Evolutionary conservation across 2,329 filamentous ascomycete genomes (phyloP).

Genomic region (Xylariaceae sp.): DNA sequence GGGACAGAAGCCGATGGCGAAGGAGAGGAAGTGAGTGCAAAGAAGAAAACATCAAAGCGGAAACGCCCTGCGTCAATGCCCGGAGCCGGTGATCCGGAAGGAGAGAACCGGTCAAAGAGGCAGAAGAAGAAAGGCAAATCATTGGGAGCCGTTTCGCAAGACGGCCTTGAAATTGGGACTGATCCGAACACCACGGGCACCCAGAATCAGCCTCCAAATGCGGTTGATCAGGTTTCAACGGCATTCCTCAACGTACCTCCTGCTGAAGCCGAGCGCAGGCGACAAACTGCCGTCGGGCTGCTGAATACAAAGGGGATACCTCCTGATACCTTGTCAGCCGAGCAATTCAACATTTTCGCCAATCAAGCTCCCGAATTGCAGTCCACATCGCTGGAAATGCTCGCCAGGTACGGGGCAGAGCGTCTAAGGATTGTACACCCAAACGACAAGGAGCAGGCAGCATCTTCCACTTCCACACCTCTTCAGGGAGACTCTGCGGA

Average conservation of each 20-base stretch:
- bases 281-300: slow-evolving; percentile 45
- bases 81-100: slow-evolving; percentile 26
- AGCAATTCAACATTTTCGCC: slow-evolving; percentile 57
- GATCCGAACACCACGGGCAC: slow-evolving; percentile 6
- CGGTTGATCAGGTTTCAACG: slow-evolving; percentile 19
- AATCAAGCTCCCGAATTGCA: slow-evolving; percentile 57
- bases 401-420: slow-evolving; percentile 55
- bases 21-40: background rate
- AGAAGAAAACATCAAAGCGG: slow-evolving; percentile 23
- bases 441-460: slow-evolving; percentile 31
- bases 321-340: slow-evolving; percentile 46
- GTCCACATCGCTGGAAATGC: slow-evolving; percentile 51
- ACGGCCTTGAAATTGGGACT: slow-evolving; percentile 1
- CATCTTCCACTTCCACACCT: slow-evolving; percentile 26
- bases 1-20: background rate
- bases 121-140: slow-evolving; percentile 26
- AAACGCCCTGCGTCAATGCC: slow-evolving; percentile 26
- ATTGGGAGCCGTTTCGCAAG: slow-evolving; percentile 17
- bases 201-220: slow-evolving; percentile 13
- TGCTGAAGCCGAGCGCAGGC: slow-evolving; percentile 47
- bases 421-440: slow-evolving; percentile 55
- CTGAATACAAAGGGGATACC: slow-evolving; percentile 47
- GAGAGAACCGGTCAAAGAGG: slow-evolving; percentile 24
- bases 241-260: slow-evolving; percentile 39
- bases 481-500: slow-evolving; percentile 14